Percentiles rank a stretch among this genome's conserved stretches.
These are phyloP conservation scores for Neurospora intermedia DNA, from an alignment of 495 filamentous ascomycete species.

Conservation along the genomic window DNA sequence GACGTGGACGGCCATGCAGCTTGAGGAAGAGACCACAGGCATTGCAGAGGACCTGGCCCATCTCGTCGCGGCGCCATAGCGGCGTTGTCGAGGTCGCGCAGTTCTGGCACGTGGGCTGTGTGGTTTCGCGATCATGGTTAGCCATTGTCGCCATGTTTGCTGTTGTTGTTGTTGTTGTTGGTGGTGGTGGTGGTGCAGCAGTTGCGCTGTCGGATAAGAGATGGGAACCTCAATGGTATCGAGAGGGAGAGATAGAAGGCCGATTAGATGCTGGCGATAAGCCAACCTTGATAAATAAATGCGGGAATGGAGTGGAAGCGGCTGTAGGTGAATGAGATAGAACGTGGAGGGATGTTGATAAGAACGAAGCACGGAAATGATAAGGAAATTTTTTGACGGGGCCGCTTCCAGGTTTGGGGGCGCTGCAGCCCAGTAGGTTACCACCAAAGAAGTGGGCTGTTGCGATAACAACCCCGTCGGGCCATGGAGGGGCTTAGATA, in stretches of 20 bases:
- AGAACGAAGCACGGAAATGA: constrained; percentile 7
- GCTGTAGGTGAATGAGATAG: neutral
- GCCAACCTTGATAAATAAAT: constrained; percentile 11
- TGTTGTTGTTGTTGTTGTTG: neutral
- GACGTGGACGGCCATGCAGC: constrained; percentile 83
- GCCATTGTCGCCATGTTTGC: constrained; percentile 29
- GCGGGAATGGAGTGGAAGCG: constrained; percentile 10
- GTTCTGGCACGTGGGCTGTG: constrained; percentile 95
- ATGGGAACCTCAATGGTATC: no score
- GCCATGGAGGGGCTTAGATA: constrained; percentile 10
- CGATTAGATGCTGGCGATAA: constrained; percentile 23
- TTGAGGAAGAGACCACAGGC: constrained; percentile 96
- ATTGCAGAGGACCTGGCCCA: constrained; percentile 96
- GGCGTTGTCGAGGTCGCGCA: constrained; percentile 93
- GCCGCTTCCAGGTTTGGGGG: constrained; percentile 2
- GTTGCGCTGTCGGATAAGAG: neutral
- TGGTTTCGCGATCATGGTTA: constrained; percentile 48
- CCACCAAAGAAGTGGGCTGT: neutral
- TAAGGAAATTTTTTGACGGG: constrained; percentile 31
- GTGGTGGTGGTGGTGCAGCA: neutral
- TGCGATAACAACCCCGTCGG: neutral
- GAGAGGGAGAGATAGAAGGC: no score
- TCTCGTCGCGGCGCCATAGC: constrained; percentile 93
- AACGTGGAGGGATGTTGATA: constrained; percentile 9
- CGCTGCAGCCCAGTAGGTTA: neutral